Evolutionary conservation across 345 rosid species (phyloP).

Genomic region (Euphorbia peplus): DNA sequence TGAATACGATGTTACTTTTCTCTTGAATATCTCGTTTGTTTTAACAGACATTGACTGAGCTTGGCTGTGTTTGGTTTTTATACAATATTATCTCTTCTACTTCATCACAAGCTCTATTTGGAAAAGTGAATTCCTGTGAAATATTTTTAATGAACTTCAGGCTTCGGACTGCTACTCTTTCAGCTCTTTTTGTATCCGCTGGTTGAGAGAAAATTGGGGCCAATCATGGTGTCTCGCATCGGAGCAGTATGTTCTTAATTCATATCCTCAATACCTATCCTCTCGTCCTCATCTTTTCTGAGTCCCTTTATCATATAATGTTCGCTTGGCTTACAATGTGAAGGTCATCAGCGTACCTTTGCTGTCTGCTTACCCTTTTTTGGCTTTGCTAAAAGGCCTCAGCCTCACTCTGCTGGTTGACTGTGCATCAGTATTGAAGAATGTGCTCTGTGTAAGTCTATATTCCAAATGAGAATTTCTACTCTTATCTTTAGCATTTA

Average conservation of each 20-base stretch:
- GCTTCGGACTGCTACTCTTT: slow-evolving; percentile 47
- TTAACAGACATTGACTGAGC: background rate
- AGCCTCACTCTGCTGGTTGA: slow-evolving; percentile 33
- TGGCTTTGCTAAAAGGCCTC: slow-evolving; percentile 38
- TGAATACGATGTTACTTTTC: too few relatives aligned
- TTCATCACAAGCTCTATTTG: background rate
- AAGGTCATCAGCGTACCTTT: slow-evolving; percentile 40
- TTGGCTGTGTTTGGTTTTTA: background rate
- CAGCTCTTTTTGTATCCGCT: slow-evolving; percentile 45
- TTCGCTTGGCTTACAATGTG: slow-evolving; percentile 6
- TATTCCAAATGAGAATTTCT: background rate
- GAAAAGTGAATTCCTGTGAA: background rate
- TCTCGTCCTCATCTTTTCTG: background rate
- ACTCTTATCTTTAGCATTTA: background rate
- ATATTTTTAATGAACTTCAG: slow-evolving; percentile 14
- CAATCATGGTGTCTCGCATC: slow-evolving; percentile 36
- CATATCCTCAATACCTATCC: background rate
- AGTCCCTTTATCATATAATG: background rate
- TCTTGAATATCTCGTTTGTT: too few relatives aligned
- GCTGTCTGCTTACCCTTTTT: slow-evolving; percentile 42
- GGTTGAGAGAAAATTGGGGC: slow-evolving; percentile 42
- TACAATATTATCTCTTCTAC: background rate
- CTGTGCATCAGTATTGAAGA: slow-evolving; percentile 44
- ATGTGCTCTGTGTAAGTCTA: slow-evolving; percentile 43
- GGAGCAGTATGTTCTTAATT: slow-evolving; percentile 39